Evolutionary conservation across 768 basidiomycete species (phyloP), one percentile per base, ranked within the genome.

Genomic region (Polyporus arcularius): DNA sequence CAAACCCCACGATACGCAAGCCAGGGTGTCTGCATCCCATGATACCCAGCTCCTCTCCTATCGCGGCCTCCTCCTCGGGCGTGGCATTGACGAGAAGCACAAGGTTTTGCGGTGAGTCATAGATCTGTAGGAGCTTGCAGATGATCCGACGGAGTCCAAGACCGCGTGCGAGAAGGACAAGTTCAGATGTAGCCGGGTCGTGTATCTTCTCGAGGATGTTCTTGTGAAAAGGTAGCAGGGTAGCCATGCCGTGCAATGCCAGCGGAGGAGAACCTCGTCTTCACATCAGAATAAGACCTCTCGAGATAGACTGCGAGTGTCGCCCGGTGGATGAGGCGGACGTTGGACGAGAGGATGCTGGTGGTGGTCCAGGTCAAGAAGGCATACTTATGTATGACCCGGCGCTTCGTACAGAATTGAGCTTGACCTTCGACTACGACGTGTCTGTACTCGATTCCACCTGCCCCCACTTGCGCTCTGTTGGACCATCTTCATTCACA

Each of bases 21-120:
- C 94, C 94, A 0, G 95, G 96, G 67, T 84, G 87, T 62, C 92
- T 77, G 65, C 92, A 95, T 4, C 96, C 96, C 85, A 97, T 89
- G 11, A 94, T 86, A 0, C 94, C 89, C 35, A 99, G 80, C 71
- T 97, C 94, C 65, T 97, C 95, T 1, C 92, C 93, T 38, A 98
- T 92, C 6, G 89, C 94, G 1, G 86, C 80, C 70, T 96, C 96
- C 71, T 98, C 97, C 65, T 95, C 92, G 9, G 86, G 82, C 0
- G 86, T 82, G 0, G 91, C 90, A 74, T 93, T 89, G 50, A 98
- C 86, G 21, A 99, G 78, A 9, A 98, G 75, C 46, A 98, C 83
- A 15, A 97, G 83, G 69, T 84, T 95, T 61, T 87, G 83, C 38
- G 92, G 86, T 21, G 89, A 84, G 77, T 95, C 92, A 71, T 96